Percentiles rank a stretch among this genome's conserved stretches.
These are phyloP conservation scores for Mycocalia duriaeana DNA, from an alignment of 1,284 basidiomycete species.

Conservation along the genomic window DNA sequence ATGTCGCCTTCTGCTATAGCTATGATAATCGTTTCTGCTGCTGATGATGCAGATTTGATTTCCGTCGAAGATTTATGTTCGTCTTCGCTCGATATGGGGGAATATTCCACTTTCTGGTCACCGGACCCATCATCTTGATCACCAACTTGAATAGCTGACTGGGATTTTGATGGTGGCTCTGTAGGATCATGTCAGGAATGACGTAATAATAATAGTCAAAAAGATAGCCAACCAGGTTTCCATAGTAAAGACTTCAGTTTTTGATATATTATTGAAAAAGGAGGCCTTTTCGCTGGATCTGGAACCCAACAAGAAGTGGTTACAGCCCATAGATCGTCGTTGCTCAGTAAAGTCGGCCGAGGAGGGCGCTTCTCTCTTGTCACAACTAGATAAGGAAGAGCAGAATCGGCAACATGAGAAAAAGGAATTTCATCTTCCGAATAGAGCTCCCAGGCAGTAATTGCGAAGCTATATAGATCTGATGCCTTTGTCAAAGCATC, in stretches of 20 bases:
- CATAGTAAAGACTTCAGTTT: background rate
- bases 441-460: background rate
- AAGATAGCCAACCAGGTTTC: background rate
- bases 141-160: no score
- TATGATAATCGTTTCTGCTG: background rate
- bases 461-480: background rate
- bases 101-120: background rate
- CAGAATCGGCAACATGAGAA: background rate
- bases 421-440: background rate
- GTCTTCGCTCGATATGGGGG: background rate
- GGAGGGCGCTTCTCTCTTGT: background rate
- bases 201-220: background rate
- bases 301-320: background rate
- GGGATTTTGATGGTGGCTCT: no score
- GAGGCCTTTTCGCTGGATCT: background rate
- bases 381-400: background rate
- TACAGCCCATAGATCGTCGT: background rate
- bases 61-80: no score
- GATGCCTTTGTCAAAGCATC: background rate
- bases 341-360: background rate
- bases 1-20: background rate
- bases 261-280: background rate
- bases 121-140: no score
- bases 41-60: background rate
- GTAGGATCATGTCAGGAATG: no score